These are phyloP conservation scores for Pichia nakasei DNA, from an alignment of 805 yeast species.

Conservation along the genomic window DNA sequence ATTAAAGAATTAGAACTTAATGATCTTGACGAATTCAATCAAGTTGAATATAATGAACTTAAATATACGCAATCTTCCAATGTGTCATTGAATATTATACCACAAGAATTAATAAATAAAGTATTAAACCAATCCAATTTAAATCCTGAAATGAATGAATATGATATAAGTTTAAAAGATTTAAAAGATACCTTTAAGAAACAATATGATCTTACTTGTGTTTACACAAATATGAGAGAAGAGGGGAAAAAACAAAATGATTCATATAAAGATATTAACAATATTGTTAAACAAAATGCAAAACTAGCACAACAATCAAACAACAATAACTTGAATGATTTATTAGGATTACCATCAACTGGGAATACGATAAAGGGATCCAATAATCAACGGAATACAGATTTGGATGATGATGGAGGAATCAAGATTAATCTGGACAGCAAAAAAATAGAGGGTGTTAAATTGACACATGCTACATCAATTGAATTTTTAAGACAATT, in stretches of 20 bases:
- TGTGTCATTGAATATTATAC: slow-evolving; percentile 19
- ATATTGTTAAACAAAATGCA: slow-evolving; percentile 43
- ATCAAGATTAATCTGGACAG: slow-evolving; percentile 24
- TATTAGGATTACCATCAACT: slow-evolving; percentile 6
- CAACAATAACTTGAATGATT: slow-evolving; percentile 21
- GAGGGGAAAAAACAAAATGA: slow-evolving; percentile 29
- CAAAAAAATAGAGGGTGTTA: slow-evolving; percentile 36
- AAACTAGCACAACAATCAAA: slow-evolving; percentile 44
- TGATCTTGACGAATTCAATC: slow-evolving; percentile 42
- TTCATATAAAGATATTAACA: slow-evolving; percentile 36
- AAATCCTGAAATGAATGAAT: slow-evolving; percentile 20
- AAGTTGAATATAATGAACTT: slow-evolving; percentile 46
- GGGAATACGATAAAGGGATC: neutral
- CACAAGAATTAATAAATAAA: slow-evolving; percentile 15
- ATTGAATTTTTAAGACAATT: slow-evolving; percentile 70
- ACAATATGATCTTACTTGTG: slow-evolving; percentile 20
- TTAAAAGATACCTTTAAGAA: slow-evolving; percentile 17
- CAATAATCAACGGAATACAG: slow-evolving; percentile 1
- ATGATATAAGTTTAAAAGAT: slow-evolving; percentile 17
- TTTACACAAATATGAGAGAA: slow-evolving; percentile 18
- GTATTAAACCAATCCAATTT: slow-evolving; percentile 20
- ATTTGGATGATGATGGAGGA: slow-evolving; percentile 15
- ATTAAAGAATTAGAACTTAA: slow-evolving; percentile 39
- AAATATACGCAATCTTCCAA: slow-evolving; percentile 24
- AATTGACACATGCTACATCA: slow-evolving; percentile 62